Percentiles rank a stretch among this genome's conserved stretches.
Conservation (phyloP, 2,329 filamentous ascomycete genomes). For the Cladosporium sphaerospermum region DNA sequence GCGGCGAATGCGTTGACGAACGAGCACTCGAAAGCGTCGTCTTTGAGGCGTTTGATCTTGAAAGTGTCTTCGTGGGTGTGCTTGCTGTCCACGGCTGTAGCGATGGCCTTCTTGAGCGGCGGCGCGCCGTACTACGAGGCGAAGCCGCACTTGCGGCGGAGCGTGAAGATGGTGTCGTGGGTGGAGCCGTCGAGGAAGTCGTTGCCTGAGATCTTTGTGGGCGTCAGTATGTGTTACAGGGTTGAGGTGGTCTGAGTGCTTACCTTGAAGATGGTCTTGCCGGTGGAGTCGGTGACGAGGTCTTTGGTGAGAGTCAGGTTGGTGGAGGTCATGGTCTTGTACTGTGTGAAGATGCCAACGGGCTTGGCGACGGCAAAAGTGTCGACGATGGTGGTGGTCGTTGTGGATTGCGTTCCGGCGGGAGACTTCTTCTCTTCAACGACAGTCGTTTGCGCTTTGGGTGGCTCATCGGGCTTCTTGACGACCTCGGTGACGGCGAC, state of each 20-base stretch:
- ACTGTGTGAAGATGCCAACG: not conserved
- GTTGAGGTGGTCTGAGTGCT: not conserved
- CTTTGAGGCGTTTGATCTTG: not conserved
- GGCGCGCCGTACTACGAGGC: slow-evolving; percentile 2
- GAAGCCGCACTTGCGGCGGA: slow-evolving; percentile 4
- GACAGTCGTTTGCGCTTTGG: not conserved
- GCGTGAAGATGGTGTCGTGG: not conserved
- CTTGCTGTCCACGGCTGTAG: not conserved
- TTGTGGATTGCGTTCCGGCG: not conserved
- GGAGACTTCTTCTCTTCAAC: not conserved
- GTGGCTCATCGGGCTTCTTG: not conserved
- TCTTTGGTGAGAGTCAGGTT: slow-evolving; percentile 5
- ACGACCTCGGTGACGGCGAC: not conserved
- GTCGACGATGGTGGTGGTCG: not conserved
- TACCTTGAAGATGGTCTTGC: slow-evolving; percentile 5
- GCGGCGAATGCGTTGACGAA: slow-evolving; percentile 3
- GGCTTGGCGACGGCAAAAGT: slow-evolving; percentile 1
- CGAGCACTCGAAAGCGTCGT: not conserved
- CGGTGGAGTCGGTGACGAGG: slow-evolving; percentile 2
- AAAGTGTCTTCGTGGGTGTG: not conserved
- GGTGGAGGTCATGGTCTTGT: not conserved
- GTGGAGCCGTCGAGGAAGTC: slow-evolving; percentile 3
- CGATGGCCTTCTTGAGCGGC: not conserved
- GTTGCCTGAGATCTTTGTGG: not conserved
- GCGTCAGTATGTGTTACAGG: not conserved